Conservation (phyloP, 2,329 filamentous ascomycete species). For the Cadophora luteo-olivacea region DNA sequence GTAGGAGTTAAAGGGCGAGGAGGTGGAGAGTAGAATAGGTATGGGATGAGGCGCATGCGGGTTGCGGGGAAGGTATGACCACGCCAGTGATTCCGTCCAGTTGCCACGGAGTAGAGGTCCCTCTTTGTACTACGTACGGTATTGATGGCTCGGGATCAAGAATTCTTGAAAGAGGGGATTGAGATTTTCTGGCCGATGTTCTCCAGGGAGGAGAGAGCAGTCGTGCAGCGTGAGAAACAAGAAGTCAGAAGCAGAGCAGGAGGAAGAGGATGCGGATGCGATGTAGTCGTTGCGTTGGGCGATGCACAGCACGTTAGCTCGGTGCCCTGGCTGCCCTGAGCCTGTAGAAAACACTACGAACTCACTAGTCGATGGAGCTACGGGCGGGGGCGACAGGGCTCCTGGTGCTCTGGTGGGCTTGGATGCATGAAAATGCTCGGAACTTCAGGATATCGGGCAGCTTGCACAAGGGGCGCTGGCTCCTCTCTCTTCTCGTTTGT, state of each 20-base stretch:
- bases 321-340: conserved; percentile 4
- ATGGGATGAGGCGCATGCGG: conserved; percentile 21
- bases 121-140: conserved; percentile 14
- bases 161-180: conserved; percentile 2
- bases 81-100: conserved; percentile 25
- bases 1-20: background rate
- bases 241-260: conserved; percentile 9
- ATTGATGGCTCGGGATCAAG: background rate
- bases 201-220: conserved; percentile 12
- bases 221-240: conserved; percentile 11
- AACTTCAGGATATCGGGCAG: background rate
- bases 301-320: conserved; percentile 1
- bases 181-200: conserved; percentile 9
- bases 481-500: background rate
- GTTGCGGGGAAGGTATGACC: conserved; percentile 32
- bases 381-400: conserved; percentile 14
- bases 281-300: conserved; percentile 2
- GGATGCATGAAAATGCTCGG: conserved; percentile 9
- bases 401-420: conserved; percentile 4
- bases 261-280: conserved; percentile 12
- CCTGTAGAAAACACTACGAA: background rate
- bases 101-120: conserved; percentile 9
- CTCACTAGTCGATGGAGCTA: conserved; percentile 7
- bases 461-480: background rate
- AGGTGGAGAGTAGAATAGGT: background rate